These are phyloP conservation scores for Boletus albobrunnescens DNA, from an alignment of 1,284 basidiomycete genomes.

Conservation along the genomic window DNA sequence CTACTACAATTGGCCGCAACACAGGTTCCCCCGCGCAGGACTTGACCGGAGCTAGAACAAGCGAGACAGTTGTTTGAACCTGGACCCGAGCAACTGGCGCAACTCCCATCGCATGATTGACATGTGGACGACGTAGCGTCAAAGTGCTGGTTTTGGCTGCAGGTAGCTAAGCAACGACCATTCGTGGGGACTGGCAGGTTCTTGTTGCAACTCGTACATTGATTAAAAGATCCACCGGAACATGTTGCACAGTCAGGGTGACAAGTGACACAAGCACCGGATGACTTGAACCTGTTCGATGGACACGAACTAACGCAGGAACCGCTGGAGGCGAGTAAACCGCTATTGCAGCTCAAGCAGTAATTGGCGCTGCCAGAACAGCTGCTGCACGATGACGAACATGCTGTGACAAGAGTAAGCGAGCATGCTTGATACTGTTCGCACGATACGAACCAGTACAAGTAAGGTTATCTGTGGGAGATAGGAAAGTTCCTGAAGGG, in stretches of 20 bases:
- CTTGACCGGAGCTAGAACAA: slow-evolving; percentile 58
- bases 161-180: slow-evolving; percentile 73
- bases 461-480: slow-evolving; percentile 63
- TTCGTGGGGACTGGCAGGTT: slow-evolving; percentile 65
- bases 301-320: slow-evolving; percentile 73
- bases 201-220: slow-evolving; percentile 68
- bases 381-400: slow-evolving; percentile 67
- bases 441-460: slow-evolving; percentile 50
- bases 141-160: slow-evolving; percentile 66
- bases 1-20: slow-evolving; percentile 55
- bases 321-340: slow-evolving; percentile 62
- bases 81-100: slow-evolving; percentile 67
- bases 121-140: slow-evolving; percentile 62
- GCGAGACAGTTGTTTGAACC: slow-evolving; percentile 68
- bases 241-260: slow-evolving; percentile 81
- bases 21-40: slow-evolving; percentile 63
- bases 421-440: slow-evolving; percentile 7
- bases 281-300: slow-evolving; percentile 60
- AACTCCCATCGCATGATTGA: slow-evolving; percentile 66
- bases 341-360: slow-evolving; percentile 67
- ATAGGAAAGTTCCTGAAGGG: slow-evolving; percentile 68
- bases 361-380: slow-evolving; percentile 63
- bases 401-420: slow-evolving; percentile 45
- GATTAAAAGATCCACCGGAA: slow-evolving; percentile 65
- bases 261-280: slow-evolving; percentile 63